Evolutionary conservation across 768 basidiomycete species (phyloP), one percentile per base, ranked within the genome.

Genomic region (Solioccasus polychromus): DNA sequence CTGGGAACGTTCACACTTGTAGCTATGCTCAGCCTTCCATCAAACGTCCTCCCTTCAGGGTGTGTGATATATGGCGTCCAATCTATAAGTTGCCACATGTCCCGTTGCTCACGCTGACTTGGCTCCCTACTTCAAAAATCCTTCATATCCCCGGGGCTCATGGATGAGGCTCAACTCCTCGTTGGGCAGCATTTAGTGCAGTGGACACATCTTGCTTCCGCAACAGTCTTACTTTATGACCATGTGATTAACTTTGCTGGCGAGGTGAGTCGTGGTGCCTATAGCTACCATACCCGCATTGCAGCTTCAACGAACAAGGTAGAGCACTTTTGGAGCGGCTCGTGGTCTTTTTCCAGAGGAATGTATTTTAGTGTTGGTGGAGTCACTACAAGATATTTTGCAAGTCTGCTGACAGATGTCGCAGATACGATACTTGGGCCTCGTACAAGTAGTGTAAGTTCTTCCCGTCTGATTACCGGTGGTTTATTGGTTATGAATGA

Each of bases 351-450:
- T 3, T 45, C 53, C 8, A 32, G 48, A 25, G 6, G 11, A 17
- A 40, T 54, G 14, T 54, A 54, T 45, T 23, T 54, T 24, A 45
- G 29, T 4, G 47, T 46, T 23, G 25, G 53, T 45, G 39, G 22
- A 14, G 3, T 34, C 2, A 11, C 3, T 23, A 23, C 2, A 8
- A 20, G 30, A 11, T 1, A 14, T 29, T 28, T 9, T 35, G 4
- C n/a, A 14, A n/a, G 15, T 9, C 5, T 4, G 28, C 23, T 54
- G 22, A 45, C 4, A 28, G n/a, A 12, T 35, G 28, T 17, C 15
- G 17, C 32, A 54, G 53, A 37, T 54, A 45, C 41, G 53, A 22
- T 54, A 50, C 9, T 19, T 46, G 36, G 47, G 52, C 34, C 35
- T 44, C 4, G 8, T 35, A 8, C 32, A 39, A 24, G 53, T 22